Evolutionary conservation across 2,329 filamentous ascomycete species (phyloP).

Genomic region (Botrytis paeoniae): DNA sequence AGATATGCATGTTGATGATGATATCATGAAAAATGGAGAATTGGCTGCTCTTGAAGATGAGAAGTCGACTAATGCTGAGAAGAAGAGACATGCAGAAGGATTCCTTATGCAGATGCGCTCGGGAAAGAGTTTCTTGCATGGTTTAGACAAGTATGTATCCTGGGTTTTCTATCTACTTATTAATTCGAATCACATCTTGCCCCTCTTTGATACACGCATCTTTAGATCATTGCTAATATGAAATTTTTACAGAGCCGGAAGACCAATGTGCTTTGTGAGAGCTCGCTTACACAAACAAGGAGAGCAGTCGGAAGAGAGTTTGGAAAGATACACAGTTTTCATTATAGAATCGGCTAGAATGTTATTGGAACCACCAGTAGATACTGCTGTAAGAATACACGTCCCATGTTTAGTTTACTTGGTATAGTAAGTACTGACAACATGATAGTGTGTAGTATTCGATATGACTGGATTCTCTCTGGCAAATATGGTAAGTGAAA

Average conservation of each 20-base stretch:
- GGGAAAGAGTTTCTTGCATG: slow-evolving; percentile 92
- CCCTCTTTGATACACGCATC: background rate
- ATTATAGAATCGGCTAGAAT: slow-evolving; percentile 92
- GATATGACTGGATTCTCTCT: slow-evolving; percentile 94
- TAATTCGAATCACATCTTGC: background rate
- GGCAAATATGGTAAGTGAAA: slow-evolving; percentile 78
- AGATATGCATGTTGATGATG: slow-evolving; percentile 84
- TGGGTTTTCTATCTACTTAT: background rate
- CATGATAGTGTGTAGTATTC: slow-evolving; percentile 76
- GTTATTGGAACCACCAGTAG: slow-evolving; percentile 73
- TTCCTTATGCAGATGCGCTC: slow-evolving; percentile 81
- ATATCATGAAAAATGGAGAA: slow-evolving; percentile 79
- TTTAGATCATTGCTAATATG: background rate
- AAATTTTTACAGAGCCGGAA: slow-evolving; percentile 48
- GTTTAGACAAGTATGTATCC: slow-evolving; percentile 61
- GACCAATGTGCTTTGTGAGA: slow-evolving; percentile 83
- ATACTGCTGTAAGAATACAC: slow-evolving; percentile 74
- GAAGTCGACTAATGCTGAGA: slow-evolving; percentile 52
- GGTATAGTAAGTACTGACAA: slow-evolving; percentile 1
- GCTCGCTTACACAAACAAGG: slow-evolving; percentile 78
- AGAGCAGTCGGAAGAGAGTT: slow-evolving; percentile 75
- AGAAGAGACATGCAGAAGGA: slow-evolving; percentile 67
- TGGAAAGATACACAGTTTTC: slow-evolving; percentile 90
- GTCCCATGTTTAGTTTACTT: background rate
- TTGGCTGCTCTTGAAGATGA: slow-evolving; percentile 60